Base-by-base conservation (phyloP, 352 stramenopile species). In the Pythium grandisporangium region DNA sequence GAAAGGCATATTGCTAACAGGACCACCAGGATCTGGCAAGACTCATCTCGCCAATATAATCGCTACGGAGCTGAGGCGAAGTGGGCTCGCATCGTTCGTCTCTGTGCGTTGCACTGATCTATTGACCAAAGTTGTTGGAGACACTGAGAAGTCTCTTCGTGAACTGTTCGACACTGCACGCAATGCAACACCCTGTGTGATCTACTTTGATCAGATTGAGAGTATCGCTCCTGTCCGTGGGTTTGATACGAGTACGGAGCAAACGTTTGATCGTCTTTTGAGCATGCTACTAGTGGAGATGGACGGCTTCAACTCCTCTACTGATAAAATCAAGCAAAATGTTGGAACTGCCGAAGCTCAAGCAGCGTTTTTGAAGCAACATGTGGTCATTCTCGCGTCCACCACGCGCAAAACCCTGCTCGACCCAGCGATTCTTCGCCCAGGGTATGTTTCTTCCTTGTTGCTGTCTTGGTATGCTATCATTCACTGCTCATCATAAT, bases 1-100 rank as follows among this genome's bases (percentile, higher is more conserved):
- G 4, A 87, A 96, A 53, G 97, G 97, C 32, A 93, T 99, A n/a
- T 66, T 99, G 8, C 93, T 99, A 30, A 99, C 98, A 16, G 96
- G 97, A 14, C 95, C 96, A 12, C 95, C 96, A 11, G 97, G 96
- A 32, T 98, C 95, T 39, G 93, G 95, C n/a, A 99, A 99, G 63
- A 99, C 94, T 5, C 65, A 99, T 30, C 75, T 99, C 36, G 71
- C 80, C 4, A 61, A 74, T 30, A 72, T 67, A 2, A 49, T 93
- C 14, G 75, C 72, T 2, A 46, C 66, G 22, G 65, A 88, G 60
- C 58, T 89, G 22, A 66, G 59, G 24, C 61, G 70, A 4, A 60
- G 63, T 35, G 66, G 73, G 8, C 53, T 89, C 14, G 81, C 78
- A 13, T 91, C 81, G 4, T 95, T 95, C 39, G 67, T 96, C 6